Conservation (phyloP, 345 rosid genomes). For the Eutrema yunnanense region DNA sequence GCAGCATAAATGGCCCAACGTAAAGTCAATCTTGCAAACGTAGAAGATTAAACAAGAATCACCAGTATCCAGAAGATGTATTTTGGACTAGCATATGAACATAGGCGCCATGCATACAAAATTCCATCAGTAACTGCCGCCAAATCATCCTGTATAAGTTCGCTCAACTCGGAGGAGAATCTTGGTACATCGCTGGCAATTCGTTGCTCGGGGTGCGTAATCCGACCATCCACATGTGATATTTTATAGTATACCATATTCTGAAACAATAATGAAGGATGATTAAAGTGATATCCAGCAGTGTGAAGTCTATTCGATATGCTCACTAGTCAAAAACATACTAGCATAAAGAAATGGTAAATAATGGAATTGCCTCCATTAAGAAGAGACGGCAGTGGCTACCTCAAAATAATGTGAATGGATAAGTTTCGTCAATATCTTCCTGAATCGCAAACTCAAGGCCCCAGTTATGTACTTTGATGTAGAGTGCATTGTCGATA, state of each 20-base stretch:
- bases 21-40: background rate
- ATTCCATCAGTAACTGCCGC: slow-evolving; percentile 82
- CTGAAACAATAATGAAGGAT: slow-evolving; percentile 40
- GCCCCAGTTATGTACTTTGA: slow-evolving; percentile 86
- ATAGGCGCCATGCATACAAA: slow-evolving; percentile 90
- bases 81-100: slow-evolving; percentile 98
- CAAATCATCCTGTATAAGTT: slow-evolving; percentile 87
- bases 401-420: slow-evolving; percentile 93
- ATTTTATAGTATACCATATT: slow-evolving; percentile 98
- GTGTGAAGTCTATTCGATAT: background rate
- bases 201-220: slow-evolving; percentile 87
- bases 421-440: slow-evolving; percentile 83
- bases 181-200: slow-evolving; percentile 96
- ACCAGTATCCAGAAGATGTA: slow-evolving; percentile 95
- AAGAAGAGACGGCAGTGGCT: background rate
- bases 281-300: background rate
- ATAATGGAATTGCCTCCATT: background rate
- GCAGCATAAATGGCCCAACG: background rate
- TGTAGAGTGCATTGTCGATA: slow-evolving; percentile 76
- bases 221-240: slow-evolving; percentile 93
- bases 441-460: slow-evolving; percentile 83
- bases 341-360: background rate
- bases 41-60: slow-evolving; percentile 19
- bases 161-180: slow-evolving; percentile 95
- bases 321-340: slow-evolving; percentile 6